phyloP scores from a whole-genome alignment of 352 stramenopile genomes.

The Phytophthora ramorum region DNA sequence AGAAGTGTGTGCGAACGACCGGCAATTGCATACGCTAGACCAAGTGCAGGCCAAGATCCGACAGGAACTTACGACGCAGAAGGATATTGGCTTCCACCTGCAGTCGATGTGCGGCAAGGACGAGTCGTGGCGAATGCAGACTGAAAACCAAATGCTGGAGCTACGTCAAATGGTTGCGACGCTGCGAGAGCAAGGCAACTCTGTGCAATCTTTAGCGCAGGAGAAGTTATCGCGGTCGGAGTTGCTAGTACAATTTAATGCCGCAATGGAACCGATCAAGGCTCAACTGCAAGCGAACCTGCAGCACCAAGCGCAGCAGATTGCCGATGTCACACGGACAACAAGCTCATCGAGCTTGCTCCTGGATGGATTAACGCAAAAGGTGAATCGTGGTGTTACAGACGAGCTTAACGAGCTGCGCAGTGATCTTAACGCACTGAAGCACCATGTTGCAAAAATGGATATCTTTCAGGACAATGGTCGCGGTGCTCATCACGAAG shows the following conservation, averaged over 20 bases:
- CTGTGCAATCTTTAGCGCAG: slow-evolving; percentile 63
- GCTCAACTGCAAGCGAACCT: slow-evolving; percentile 75
- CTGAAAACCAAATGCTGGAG: slow-evolving; percentile 83
- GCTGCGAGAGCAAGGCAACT: slow-evolving; percentile 74
- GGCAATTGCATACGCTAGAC: slow-evolving; percentile 79
- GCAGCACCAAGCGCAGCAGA: slow-evolving; percentile 76
- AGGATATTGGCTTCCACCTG: slow-evolving; percentile 83
- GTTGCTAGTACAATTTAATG: slow-evolving; percentile 84
- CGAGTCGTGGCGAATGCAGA: slow-evolving; percentile 86
- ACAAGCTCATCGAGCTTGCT: slow-evolving; percentile 66
- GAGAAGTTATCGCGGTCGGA: slow-evolving; percentile 81
- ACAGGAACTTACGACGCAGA: slow-evolving; percentile 83
- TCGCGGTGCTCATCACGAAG: slow-evolving; percentile 5
- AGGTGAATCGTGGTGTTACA: slow-evolving; percentile 61
- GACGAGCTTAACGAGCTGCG: slow-evolving; percentile 63
- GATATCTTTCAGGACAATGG: slow-evolving; percentile 36
- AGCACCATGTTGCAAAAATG: slow-evolving; percentile 58
- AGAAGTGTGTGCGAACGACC: slow-evolving; percentile 74
- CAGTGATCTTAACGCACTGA: slow-evolving; percentile 63
- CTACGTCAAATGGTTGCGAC: slow-evolving; percentile 76
- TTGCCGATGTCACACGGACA: slow-evolving; percentile 69
- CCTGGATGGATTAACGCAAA: slow-evolving; percentile 67
- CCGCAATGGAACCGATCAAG: slow-evolving; percentile 82
- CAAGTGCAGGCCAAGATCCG: slow-evolving; percentile 80
- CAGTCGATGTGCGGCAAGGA: slow-evolving; percentile 88